Evolutionary conservation across 768 basidiomycete genomes (phyloP).

Genomic region (Suillus sp.): DNA sequence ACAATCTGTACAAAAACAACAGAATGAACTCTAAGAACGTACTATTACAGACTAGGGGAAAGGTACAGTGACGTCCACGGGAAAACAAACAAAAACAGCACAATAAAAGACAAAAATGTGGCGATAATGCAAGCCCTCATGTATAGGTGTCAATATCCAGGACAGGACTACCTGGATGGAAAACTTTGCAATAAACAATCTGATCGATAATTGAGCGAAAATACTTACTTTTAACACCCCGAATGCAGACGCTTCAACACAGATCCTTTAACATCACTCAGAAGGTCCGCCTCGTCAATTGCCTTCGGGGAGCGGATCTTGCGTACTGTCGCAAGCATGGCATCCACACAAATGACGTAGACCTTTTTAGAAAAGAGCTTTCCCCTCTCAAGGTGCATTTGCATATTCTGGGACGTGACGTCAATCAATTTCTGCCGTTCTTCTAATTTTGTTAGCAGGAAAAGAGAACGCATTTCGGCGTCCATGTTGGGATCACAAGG

Average conservation of each 20-base stretch:
- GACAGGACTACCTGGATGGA: background rate
- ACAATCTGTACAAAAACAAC: background rate
- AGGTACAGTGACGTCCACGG: background rate
- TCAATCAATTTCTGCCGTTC: constrained; percentile 22
- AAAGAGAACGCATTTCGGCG: constrained; percentile 2
- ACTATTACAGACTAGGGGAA: background rate
- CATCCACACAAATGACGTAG: constrained; percentile 20
- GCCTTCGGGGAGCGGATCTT: constrained; percentile 6
- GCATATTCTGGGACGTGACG: constrained; percentile 18
- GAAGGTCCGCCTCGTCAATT: constrained; percentile 19
- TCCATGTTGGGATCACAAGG: background rate
- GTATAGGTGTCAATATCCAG: background rate
- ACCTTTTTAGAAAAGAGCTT: constrained; percentile 20
- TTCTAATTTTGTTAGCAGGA: constrained; percentile 6
- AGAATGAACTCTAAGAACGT: background rate
- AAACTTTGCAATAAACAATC: background rate
- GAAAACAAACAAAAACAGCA: background rate
- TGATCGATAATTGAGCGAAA: background rate
- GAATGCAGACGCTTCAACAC: background rate
- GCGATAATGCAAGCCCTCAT: background rate
- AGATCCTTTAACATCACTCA: constrained; percentile 9
- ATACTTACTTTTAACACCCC: background rate
- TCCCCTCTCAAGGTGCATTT: constrained; percentile 14
- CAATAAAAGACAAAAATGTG: background rate
- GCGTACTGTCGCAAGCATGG: constrained; percentile 5